These are phyloP conservation scores for Wickerhamiella hasegawae DNA, from an alignment of 805 yeast species.

Conservation along the genomic window DNA sequence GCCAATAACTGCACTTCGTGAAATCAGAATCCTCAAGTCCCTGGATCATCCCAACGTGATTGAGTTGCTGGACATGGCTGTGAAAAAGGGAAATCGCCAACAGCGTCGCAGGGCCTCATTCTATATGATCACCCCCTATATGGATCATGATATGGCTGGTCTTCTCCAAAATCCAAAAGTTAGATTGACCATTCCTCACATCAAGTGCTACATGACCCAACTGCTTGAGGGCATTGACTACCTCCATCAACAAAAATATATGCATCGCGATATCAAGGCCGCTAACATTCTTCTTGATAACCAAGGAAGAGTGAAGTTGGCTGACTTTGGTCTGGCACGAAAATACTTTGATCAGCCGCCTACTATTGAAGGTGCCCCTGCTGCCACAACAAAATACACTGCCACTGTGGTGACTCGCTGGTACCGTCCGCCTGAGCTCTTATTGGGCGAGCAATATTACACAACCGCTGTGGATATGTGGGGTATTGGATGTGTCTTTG, in stretches of 20 bases:
- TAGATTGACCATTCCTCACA: slow-evolving; percentile 42
- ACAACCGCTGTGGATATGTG: slow-evolving; percentile 94
- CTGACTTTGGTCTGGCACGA: slow-evolving; percentile 92
- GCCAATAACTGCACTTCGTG: slow-evolving; percentile 91
- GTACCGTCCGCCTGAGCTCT: slow-evolving; percentile 92
- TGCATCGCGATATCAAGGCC: slow-evolving; percentile 90
- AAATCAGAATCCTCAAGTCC: slow-evolving; percentile 63
- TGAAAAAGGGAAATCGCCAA: slow-evolving; percentile 19
- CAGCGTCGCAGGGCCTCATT: slow-evolving; percentile 27
- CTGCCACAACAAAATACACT: slow-evolving; percentile 30
- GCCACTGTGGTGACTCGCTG: slow-evolving; percentile 87
- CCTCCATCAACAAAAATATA: slow-evolving; percentile 43
- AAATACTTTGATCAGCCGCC: slow-evolving; percentile 50
- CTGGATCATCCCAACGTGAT: slow-evolving; percentile 57
- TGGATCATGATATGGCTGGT: slow-evolving; percentile 86
- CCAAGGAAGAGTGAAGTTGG: slow-evolving; percentile 68
- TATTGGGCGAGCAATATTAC: slow-evolving; percentile 70
- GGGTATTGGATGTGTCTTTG: slow-evolving; percentile 96
- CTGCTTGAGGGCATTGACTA: slow-evolving; percentile 66
- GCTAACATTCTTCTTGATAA: slow-evolving; percentile 80
- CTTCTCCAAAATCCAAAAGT: slow-evolving; percentile 66
- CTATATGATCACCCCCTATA: slow-evolving; percentile 83
- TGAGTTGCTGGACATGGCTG: slow-evolving; percentile 64
- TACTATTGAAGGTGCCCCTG: slow-evolving; percentile 28
- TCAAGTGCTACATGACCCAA: slow-evolving; percentile 72